A percentile compares a stretch with the other conserved stretches of the same genome.
phyloP scores from a whole-genome alignment of 805 yeast species.

The Kregervanrija fluxuum region DNA sequence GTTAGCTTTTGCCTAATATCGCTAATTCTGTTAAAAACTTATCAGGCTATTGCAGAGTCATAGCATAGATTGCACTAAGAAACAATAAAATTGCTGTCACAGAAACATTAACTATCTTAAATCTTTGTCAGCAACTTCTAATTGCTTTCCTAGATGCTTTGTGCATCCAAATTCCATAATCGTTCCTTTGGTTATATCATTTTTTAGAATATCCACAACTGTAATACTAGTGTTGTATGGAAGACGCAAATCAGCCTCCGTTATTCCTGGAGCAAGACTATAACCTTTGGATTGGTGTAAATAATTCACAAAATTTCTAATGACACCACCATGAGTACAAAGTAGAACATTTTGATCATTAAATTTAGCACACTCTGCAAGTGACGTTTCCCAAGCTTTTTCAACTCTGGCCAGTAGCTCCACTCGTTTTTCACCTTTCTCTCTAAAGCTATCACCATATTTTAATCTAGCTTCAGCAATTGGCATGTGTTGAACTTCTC shows the following conservation, averaged over 20 bases:
- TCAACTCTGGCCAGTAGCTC: conserved; percentile 44
- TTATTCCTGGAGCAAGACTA: conserved; percentile 31
- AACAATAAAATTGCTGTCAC: too few species aligned
- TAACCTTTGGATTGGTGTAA: conserved; percentile 35
- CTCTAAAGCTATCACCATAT: conserved; percentile 52
- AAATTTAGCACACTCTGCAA: conserved; percentile 29
- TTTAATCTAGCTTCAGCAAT: conserved; percentile 53
- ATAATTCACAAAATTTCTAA: conserved; percentile 51
- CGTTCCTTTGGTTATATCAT: conserved; percentile 29
- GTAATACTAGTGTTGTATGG: conserved; percentile 77
- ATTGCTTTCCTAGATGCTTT: conserved; percentile 59
- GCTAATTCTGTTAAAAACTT: too few species aligned
- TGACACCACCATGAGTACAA: conserved; percentile 79
- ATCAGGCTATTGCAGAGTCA: too few species aligned
- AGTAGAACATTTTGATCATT: conserved; percentile 43
- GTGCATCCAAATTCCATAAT: conserved; percentile 60
- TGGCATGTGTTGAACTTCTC: conserved; percentile 69
- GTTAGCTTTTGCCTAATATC: too few species aligned
- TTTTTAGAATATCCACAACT: conserved; percentile 47
- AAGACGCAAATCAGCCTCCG: conserved; percentile 38
- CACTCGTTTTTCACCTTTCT: conserved; percentile 54
- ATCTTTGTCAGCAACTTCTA: conserved; percentile 4
- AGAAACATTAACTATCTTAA: not conserved
- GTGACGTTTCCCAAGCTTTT: conserved; percentile 35
- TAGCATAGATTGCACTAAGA: too few species aligned